Evolutionary conservation across 805 yeast species (phyloP), one percentile per base, ranked within the genome.

Genomic region (Starmera quercuum): DNA sequence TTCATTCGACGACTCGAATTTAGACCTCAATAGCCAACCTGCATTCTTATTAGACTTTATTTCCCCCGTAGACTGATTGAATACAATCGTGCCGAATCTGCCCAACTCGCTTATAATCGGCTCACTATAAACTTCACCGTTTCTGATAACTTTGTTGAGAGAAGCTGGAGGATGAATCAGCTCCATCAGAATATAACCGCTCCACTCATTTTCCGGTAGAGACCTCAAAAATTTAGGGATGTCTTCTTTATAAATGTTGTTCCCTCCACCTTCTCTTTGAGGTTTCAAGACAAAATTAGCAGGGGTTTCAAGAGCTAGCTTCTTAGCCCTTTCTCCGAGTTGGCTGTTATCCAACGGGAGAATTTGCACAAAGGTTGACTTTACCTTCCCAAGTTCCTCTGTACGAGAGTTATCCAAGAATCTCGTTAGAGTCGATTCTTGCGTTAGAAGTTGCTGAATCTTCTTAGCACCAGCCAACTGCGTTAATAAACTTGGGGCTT

Each of bases 211-310:
- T 48, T 81, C 75, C 9, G 78, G 75, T 9, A 84, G 49, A 0
- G 63, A 44, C 10, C 66, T 51, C 47, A 92, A 60, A 50, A 85
- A 90, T 0, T 41, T 63, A 2, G 96, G 95, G 37, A 92, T 92
- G 47, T 85, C 83, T 24, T 76, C 75, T 49, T 84, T 83, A 59
- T 92, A 92, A 35, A 92, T 73, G 54, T 92, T 92, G 57, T 92
- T 87, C 14, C 98, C 98, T 30, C 99, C 99, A 26, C 99, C 99
- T 64, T 92, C 99, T 63, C 99, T 74, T 59, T 92, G 98, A 4
- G 99, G 99, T 53, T 92, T 92, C 47, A 92, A 67, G 1, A 92
- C 99, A 54, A 65, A 92, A 17, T 70, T 66, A 34, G 73, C 75
- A 0, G 96, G 90, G 2, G 57, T 39, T 40, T 73, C 76, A 30